Percentiles rank a stretch among this genome's conserved stretches.
Evolutionary conservation across 108 stramenopile species (phyloP).

Genomic region (Schizochytrium sp.): DNA sequence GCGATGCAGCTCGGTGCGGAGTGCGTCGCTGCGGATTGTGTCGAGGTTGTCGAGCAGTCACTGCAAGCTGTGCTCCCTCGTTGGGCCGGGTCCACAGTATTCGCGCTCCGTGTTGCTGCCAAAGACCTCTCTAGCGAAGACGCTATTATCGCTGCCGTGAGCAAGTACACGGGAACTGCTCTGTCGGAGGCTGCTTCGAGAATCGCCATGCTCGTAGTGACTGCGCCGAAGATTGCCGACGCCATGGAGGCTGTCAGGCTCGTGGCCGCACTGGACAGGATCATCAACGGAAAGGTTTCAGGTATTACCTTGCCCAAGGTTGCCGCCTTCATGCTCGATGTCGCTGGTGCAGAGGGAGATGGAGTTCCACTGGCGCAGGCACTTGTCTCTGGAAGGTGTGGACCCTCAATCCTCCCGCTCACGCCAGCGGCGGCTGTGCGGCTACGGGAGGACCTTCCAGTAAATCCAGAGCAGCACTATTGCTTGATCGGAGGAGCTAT

Average conservation of each 20-base stretch:
- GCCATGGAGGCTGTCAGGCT: not conserved
- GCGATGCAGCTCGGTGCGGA: not conserved
- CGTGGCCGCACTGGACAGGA: not conserved
- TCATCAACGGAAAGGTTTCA: not conserved
- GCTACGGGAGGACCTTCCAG: slow-evolving; percentile 6
- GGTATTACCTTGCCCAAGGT: not conserved
- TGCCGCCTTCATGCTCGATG: not conserved
- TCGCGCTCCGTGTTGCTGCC: not conserved
- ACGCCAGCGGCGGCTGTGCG: not conserved
- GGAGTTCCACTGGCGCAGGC: slow-evolving; percentile 6
- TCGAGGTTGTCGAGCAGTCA: not conserved
- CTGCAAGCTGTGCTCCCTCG: not conserved
- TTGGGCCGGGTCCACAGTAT: not conserved
- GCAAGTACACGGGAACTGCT: not conserved
- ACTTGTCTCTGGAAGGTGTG: not conserved
- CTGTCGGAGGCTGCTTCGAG: not conserved
- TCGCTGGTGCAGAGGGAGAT: not conserved
- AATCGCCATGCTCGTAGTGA: not conserved
- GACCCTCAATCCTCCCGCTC: not conserved
- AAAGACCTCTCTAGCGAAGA: slow-evolving; percentile 1
- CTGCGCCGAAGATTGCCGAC: slow-evolving; percentile 12
- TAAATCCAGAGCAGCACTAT: slow-evolving; percentile 41
- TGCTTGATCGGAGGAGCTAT: slow-evolving; percentile 92
- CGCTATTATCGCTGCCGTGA: not conserved
- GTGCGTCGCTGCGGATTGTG: not conserved